Conservation (phyloP, 164 flowering plant species). For the Chimonanthus praecox region DNA sequence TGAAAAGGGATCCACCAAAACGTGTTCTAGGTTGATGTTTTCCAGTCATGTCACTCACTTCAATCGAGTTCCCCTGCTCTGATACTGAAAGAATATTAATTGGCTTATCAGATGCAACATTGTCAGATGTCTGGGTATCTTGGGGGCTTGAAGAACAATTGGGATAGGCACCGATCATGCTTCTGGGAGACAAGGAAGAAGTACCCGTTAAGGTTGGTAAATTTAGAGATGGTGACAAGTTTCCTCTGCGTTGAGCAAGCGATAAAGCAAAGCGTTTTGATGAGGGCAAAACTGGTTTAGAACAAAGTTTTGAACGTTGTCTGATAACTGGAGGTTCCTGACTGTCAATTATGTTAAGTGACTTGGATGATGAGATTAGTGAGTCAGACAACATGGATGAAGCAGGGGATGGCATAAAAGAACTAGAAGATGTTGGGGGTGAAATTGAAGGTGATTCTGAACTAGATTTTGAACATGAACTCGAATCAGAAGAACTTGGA, state of each 20-base stretch:
- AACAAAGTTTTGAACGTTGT: constrained; percentile 19
- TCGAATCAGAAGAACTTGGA: constrained; percentile 37
- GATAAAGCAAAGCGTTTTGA: constrained; percentile 41
- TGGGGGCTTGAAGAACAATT: constrained; percentile 25
- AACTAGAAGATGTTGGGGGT: constrained; percentile 59
- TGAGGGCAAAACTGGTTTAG: constrained; percentile 25
- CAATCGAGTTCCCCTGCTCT: constrained; percentile 6
- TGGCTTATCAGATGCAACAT: constrained; percentile 11
- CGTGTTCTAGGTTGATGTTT: constrained; percentile 10
- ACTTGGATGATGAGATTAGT: constrained; percentile 36
- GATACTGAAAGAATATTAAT: constrained; percentile 17
- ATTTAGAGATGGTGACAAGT: constrained; percentile 47
- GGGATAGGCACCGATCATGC: constrained; percentile 44
- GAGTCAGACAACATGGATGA: constrained; percentile 70
- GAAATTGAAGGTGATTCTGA: constrained; percentile 60
- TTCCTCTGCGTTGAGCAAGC: constrained; percentile 70
- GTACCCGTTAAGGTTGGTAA: constrained; percentile 37
- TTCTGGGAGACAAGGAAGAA: constrained; percentile 25
- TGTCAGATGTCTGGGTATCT: constrained; percentile 12
- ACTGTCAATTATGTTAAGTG: constrained; percentile 36
- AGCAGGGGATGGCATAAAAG: constrained; percentile 67
- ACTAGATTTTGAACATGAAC: constrained; percentile 34
- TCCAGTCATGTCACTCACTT: constrained; percentile 15
- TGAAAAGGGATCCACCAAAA: constrained; percentile 10
- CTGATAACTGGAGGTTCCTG: constrained; percentile 14